These are phyloP conservation scores for Populus hybrid DNA, from an alignment of 441 rosid genomes.

Conservation along the genomic window DNA sequence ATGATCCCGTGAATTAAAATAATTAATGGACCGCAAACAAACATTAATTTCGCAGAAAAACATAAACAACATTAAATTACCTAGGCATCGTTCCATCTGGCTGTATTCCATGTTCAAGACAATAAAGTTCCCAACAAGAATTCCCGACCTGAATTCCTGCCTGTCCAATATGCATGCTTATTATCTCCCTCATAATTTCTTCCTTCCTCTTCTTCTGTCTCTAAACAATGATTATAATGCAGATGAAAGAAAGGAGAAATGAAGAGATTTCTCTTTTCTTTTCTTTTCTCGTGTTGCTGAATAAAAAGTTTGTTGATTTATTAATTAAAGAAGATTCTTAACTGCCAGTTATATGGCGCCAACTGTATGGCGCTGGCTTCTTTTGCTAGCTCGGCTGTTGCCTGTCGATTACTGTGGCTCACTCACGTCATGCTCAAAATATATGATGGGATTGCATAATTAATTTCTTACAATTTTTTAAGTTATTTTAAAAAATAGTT, in stretches of 20 bases:
- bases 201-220: slow-evolving; percentile 3
- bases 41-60: neutral
- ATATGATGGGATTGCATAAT: neutral
- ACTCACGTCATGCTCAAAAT: neutral
- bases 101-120: slow-evolving; percentile 76
- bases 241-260: neutral
- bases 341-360: slow-evolving; percentile 32
- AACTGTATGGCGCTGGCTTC: slow-evolving; percentile 21
- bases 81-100: slow-evolving; percentile 80
- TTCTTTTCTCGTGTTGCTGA: neutral
- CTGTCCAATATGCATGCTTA: slow-evolving; percentile 75
- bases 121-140: slow-evolving; percentile 73
- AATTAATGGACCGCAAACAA: neutral
- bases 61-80: slow-evolving; percentile 16
- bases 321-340: neutral
- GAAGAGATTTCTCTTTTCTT: neutral
- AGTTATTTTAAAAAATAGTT: too few species aligned
- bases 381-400: slow-evolving; percentile 18
- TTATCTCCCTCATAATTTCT: slow-evolving; percentile 61
- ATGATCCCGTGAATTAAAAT: neutral
- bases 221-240: neutral
- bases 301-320: neutral
- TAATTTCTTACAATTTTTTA: neutral
- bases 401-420: slow-evolving; percentile 20
- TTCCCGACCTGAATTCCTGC: slow-evolving; percentile 87